These are phyloP conservation scores for Suillus subaureus DNA, from an alignment of 768 basidiomycete species.

Conservation along the genomic window DNA sequence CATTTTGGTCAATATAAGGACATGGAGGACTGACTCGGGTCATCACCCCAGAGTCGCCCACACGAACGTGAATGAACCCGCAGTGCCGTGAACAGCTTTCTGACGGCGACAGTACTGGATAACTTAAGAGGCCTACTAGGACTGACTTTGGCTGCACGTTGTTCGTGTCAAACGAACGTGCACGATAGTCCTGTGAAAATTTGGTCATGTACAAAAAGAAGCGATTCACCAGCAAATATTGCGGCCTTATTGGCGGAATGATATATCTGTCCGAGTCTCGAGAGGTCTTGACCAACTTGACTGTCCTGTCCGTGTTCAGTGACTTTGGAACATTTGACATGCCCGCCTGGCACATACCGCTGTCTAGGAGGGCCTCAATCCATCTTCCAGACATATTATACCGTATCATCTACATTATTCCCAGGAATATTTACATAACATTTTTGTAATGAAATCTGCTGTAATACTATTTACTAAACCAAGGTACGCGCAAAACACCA, in stretches of 20 bases:
- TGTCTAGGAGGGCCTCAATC: too few species aligned
- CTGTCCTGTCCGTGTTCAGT: neutral
- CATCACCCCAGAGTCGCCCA: neutral
- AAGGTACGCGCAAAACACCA: too few species aligned
- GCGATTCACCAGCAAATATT: neutral
- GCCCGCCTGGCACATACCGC: neutral
- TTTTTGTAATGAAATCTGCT: too few species aligned
- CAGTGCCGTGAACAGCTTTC: neutral
- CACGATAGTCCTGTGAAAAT: neutral
- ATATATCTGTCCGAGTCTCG: too few species aligned
- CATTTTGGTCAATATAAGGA: neutral
- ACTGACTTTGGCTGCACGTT: neutral
- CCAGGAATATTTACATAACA: too few species aligned
- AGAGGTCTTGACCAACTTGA: neutral
- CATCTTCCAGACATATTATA: too few species aligned
- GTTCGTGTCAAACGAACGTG: constrained; percentile 1
- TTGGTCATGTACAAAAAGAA: neutral
- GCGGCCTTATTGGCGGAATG: neutral
- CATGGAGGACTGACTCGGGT: neutral
- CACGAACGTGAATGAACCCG: neutral
- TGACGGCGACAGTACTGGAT: neutral
- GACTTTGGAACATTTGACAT: neutral
- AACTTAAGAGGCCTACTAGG: neutral
- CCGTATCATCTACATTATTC: too few species aligned
- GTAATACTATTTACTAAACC: too few species aligned